Percentiles rank a stretch among this genome's conserved stretches.
phyloP scores from a whole-genome alignment of 1,284 basidiomycete genomes.

The Sporisorium graminicola region DNA sequence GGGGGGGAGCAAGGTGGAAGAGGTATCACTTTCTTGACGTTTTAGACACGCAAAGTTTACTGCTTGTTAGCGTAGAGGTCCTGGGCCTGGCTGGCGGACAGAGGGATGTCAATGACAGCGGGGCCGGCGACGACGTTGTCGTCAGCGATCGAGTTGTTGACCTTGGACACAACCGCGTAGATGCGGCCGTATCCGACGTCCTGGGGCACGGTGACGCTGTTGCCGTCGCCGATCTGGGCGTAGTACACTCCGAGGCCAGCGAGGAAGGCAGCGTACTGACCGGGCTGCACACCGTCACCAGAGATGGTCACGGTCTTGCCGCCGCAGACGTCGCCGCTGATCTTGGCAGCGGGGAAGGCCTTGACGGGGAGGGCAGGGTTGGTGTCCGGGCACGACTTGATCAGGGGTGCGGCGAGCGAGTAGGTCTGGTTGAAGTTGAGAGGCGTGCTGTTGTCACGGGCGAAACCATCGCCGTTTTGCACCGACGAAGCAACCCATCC shows the following conservation, averaged over 20 bases:
- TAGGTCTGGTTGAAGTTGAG: slow-evolving; percentile 70
- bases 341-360: slow-evolving; percentile 71
- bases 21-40: too few relatives aligned
- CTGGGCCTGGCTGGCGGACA: slow-evolving; percentile 46
- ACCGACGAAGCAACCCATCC: slow-evolving; percentile 56
- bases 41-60: neutral
- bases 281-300: slow-evolving; percentile 63
- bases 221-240: slow-evolving; percentile 53
- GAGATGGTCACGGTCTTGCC: slow-evolving; percentile 66
- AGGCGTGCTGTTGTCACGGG: slow-evolving; percentile 73
- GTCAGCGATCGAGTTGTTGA: slow-evolving; percentile 69
- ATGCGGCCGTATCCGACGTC: slow-evolving; percentile 70
- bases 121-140: slow-evolving; percentile 73
- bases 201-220: slow-evolving; percentile 70
- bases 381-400: slow-evolving; percentile 73
- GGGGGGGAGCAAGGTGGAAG: too few relatives aligned
- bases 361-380: slow-evolving; percentile 72
- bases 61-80: slow-evolving; percentile 26
- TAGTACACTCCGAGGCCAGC: slow-evolving; percentile 69
- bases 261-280: slow-evolving; percentile 71
- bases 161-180: slow-evolving; percentile 70
- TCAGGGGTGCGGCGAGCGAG: slow-evolving; percentile 71
- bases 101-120: slow-evolving; percentile 70
- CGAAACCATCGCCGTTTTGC: slow-evolving; percentile 52
- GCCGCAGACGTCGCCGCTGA: slow-evolving; percentile 54